Percentiles rank a stretch among this genome's conserved stretches.
phyloP scores from a whole-genome alignment of 2,329 filamentous ascomycete genomes.

The Onygena corvina region DNA sequence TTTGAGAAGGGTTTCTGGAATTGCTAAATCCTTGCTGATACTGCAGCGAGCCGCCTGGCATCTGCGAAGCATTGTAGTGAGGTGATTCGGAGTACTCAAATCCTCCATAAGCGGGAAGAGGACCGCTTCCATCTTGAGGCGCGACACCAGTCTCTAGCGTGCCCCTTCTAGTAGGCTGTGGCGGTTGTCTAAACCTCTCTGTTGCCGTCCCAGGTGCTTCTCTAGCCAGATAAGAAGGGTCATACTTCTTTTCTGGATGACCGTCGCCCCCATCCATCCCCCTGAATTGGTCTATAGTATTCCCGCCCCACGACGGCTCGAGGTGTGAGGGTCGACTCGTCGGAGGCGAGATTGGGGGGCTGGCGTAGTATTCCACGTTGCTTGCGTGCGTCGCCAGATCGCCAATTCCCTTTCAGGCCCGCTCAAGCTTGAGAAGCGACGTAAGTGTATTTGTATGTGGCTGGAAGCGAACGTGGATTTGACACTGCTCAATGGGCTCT shows the following conservation, averaged over 20 bases:
- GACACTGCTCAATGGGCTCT: neutral
- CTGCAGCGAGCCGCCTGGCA: conserved; percentile 44
- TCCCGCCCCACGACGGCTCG: conserved; percentile 47
- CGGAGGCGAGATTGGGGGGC: conserved; percentile 52
- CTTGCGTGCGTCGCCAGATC: conserved; percentile 20
- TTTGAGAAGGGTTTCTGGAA: conserved; percentile 21
- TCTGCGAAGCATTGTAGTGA: conserved; percentile 43
- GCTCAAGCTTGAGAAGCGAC: neutral
- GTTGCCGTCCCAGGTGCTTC: conserved; percentile 40
- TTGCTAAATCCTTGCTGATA: conserved; percentile 56
- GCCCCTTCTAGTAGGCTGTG: conserved; percentile 24
- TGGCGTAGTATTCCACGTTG: conserved; percentile 56
- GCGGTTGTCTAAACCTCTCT: conserved; percentile 29
- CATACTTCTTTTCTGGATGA: conserved; percentile 63
- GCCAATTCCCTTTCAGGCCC: neutral
- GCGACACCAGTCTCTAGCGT: conserved; percentile 22
- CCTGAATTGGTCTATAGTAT: conserved; percentile 41
- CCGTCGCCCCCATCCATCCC: conserved; percentile 71
- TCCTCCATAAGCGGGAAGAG: conserved; percentile 32
- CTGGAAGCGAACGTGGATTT: neutral
- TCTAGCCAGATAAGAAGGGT: conserved; percentile 49
- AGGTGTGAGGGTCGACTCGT: conserved; percentile 46
- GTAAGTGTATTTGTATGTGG: neutral
- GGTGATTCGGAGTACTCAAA: conserved; percentile 47
- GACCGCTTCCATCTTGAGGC: conserved; percentile 27